These are phyloP conservation scores for Oxalis stricta DNA, from an alignment of 441 rosid species.

Conservation along the genomic window DNA sequence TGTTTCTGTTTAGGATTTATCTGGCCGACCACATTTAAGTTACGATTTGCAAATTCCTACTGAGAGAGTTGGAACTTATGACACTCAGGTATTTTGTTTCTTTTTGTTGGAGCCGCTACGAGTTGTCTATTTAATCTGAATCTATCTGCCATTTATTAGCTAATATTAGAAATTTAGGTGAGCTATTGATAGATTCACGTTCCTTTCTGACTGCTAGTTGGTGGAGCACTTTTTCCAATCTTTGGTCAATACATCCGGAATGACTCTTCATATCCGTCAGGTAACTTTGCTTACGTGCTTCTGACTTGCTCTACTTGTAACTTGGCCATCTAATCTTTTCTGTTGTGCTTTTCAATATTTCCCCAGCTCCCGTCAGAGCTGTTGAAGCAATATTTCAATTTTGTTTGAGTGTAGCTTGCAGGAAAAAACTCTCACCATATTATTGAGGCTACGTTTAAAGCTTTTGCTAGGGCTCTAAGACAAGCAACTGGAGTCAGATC, in stretches of 20 bases:
- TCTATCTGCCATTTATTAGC: not conserved
- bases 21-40: constrained; percentile 75
- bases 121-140: not conserved
- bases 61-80: constrained; percentile 73
- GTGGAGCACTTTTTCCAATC: constrained; percentile 91
- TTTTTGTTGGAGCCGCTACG: no score
- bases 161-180: not conserved
- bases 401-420: constrained; percentile 48
- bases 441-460: constrained; percentile 93
- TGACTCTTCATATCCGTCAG: constrained; percentile 86
- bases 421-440: constrained; percentile 91
- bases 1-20: constrained; percentile 42
- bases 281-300: constrained; percentile 19
- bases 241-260: constrained; percentile 76
- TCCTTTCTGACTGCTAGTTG: constrained; percentile 28
- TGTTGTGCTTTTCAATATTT: not conserved
- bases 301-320: not conserved
- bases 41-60: constrained; percentile 74
- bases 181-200: not conserved
- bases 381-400: not conserved
- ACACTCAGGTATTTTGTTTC: constrained; percentile 59
- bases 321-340: no score
- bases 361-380: not conserved
- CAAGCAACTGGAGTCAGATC: constrained; percentile 76
- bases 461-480: constrained; percentile 89